Conservation (phyloP, 1,139 yeast species). For the Saccharomycopsis hybrid region DNA sequence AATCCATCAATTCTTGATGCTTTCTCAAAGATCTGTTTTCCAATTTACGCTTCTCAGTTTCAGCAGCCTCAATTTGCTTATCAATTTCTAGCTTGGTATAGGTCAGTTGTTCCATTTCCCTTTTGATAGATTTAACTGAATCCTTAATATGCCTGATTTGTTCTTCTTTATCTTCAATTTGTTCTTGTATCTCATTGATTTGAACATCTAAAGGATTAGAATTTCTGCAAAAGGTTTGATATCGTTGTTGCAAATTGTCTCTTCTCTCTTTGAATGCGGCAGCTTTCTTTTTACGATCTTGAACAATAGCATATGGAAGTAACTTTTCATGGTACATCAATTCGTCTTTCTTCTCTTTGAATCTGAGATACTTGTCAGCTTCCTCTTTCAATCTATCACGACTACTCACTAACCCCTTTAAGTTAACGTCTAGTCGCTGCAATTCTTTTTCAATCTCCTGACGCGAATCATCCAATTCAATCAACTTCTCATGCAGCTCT, state of each 20-base stretch:
- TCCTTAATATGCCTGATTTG: conserved; percentile 18
- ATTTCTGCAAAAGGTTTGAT: conserved; percentile 37
- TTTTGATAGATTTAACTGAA: conserved; percentile 14
- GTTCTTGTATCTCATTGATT: conserved; percentile 15
- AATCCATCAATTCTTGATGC: conserved; percentile 26
- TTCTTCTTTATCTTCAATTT: conserved; percentile 21
- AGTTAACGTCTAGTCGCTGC: conserved; percentile 11
- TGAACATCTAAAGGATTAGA: conserved; percentile 22
- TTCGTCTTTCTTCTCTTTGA: conserved; percentile 33
- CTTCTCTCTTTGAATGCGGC: conserved; percentile 37
- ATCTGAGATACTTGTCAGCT: conserved; percentile 32
- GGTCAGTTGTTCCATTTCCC: conserved; percentile 22
- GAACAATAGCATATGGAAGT: conserved; percentile 56
- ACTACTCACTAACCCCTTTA: conserved; percentile 28
- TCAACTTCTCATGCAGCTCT: conserved; percentile 51
- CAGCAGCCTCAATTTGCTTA: conserved; percentile 24
- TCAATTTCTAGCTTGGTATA: conserved; percentile 24
- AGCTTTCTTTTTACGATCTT: conserved; percentile 44
- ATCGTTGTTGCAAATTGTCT: conserved; percentile 34
- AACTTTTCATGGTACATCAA: conserved; percentile 44
- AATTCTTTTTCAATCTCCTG: conserved; percentile 27
- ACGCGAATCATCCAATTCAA: conserved; percentile 41
- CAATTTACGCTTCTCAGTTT: conserved; percentile 15
- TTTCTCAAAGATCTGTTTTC: conserved; percentile 26
- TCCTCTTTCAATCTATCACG: conserved; percentile 34